Evolutionary conservation across 1,284 basidiomycete species (phyloP).

Genomic region (Uromyces viciae-fabae): DNA sequence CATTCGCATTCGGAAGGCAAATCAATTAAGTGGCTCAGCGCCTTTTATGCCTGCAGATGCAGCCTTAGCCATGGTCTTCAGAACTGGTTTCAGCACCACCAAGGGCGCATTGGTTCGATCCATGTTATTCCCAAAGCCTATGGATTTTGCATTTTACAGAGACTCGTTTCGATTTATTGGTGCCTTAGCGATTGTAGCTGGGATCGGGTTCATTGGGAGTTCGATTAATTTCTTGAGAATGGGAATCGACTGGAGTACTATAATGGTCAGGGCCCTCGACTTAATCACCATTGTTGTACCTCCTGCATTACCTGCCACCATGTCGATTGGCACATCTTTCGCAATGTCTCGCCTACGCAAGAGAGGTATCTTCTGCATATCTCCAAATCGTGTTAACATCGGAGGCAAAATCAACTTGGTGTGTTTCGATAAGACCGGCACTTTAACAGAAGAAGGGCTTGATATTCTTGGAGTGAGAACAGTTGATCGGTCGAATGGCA

Average conservation of each 20-base stretch:
- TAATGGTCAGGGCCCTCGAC: constrained; percentile 85
- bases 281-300: constrained; percentile 98
- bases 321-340: constrained; percentile 96
- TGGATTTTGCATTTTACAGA: constrained; percentile 65
- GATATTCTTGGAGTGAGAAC: constrained; percentile 90
- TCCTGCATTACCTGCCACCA: constrained; percentile 90
- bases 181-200: constrained; percentile 82
- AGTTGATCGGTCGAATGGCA: constrained; percentile 64
- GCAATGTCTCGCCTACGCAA: constrained; percentile 85
- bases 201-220: constrained; percentile 73
- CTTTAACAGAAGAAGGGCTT: constrained; percentile 93
- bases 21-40: constrained; percentile 30
- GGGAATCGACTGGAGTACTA: constrained; percentile 84
- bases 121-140: constrained; percentile 98
- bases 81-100: constrained; percentile 95
- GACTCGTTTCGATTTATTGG: constrained; percentile 96
- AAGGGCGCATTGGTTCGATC: constrained; percentile 93
- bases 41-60: constrained; percentile 53
- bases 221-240: constrained; percentile 88
- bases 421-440: constrained; percentile 99
- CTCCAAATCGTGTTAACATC: constrained; percentile 91
- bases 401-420: constrained; percentile 96
- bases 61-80: constrained; percentile 81
- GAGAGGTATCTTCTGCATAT: constrained; percentile 90
- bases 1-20: constrained; percentile 72